These are phyloP conservation scores for Barnettozyma vustinii DNA, from an alignment of 805 yeast genomes.

Conservation along the genomic window DNA sequence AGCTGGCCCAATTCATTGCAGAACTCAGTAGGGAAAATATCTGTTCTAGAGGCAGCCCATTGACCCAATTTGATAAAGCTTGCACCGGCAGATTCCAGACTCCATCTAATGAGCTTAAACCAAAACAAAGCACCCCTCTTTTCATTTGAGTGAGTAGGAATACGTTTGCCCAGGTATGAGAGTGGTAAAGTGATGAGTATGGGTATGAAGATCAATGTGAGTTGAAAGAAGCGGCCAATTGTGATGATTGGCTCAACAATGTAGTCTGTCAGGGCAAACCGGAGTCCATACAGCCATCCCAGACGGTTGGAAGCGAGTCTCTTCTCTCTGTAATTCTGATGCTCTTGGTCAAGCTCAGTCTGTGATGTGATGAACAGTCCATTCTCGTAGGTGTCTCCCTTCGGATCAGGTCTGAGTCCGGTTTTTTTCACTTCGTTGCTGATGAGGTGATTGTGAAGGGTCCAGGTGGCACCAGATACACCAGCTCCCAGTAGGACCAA, in stretches of 20 bases:
- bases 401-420: constrained; percentile 32
- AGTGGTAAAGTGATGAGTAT: constrained; percentile 62
- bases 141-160: constrained; percentile 28
- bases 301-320: constrained; percentile 12
- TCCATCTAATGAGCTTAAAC: constrained; percentile 58
- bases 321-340: constrained; percentile 29
- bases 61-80: constrained; percentile 90
- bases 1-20: constrained; percentile 71
- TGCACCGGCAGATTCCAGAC: constrained; percentile 86
- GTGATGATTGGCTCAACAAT: constrained; percentile 68
- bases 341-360: constrained; percentile 41
- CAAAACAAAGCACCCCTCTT: constrained; percentile 64
- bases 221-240: constrained; percentile 60
- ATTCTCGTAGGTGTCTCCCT: constrained; percentile 64
- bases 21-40: constrained; percentile 74
- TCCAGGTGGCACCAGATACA: neutral
- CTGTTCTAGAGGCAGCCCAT: constrained; percentile 98
- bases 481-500: neutral
- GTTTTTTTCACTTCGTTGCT: constrained; percentile 4
- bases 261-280: constrained; percentile 45
- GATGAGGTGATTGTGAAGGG: neutral
- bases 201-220: constrained; percentile 65
- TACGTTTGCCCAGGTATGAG: constrained; percentile 26
- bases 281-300: constrained; percentile 33
- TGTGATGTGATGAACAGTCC: constrained; percentile 60